Evolutionary conservation across 73 alveolate species (phyloP), one percentile per base, ranked within the genome.

Genomic region (Stentor roeselii): DNA sequence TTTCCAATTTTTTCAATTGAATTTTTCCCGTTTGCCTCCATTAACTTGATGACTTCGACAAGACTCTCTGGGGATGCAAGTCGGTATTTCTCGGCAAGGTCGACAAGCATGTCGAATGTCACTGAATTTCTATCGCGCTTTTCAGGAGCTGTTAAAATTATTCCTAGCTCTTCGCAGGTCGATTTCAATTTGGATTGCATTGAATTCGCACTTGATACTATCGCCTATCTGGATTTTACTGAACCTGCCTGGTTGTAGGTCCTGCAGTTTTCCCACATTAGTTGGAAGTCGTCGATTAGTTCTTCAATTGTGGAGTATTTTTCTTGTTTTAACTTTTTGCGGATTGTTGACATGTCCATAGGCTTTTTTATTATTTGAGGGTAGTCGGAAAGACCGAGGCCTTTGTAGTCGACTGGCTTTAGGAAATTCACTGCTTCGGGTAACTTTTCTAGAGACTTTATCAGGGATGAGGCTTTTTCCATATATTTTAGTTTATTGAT

Each of bases 371-470:
- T 85, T 4, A 94, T 94, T 61, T 67, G 59, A n/a, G 97, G 97
- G 85, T 94, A 93, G 84, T 94, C 98, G 39, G 78, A 75, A 11
- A 94, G 85, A 37, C 96, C 95, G 42, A 91, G 75, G 38, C 84
- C 95, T 87, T 94, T 90, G 90, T 78, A 92, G 84, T 92, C 92
- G 27, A 92, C 97, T n/a, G 99, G 99, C 61, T 89, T 92, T 36
- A 89, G 82, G 92, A 96, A 96, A 60, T 89, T 96, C 39, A 78
- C 86, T 2, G 98, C 84, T 37, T 96, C 92, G n/a, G 93, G 90
- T n/a, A 21, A 40, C 37, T 67, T 67, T 67, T 67, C 80, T 2
- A 67, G 2, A 40, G n/a, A 32, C 41, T 67, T 67, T n/a, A 67
- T 34, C 2, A 67, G 14, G 14, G 21, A 36, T n/a, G 34, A 34